A percentile compares a stretch with the other conserved stretches of the same genome.
Evolutionary conservation across 495 filamentous ascomycete species (phyloP).

Genomic region (Lasiosphaeris hirsuta): DNA sequence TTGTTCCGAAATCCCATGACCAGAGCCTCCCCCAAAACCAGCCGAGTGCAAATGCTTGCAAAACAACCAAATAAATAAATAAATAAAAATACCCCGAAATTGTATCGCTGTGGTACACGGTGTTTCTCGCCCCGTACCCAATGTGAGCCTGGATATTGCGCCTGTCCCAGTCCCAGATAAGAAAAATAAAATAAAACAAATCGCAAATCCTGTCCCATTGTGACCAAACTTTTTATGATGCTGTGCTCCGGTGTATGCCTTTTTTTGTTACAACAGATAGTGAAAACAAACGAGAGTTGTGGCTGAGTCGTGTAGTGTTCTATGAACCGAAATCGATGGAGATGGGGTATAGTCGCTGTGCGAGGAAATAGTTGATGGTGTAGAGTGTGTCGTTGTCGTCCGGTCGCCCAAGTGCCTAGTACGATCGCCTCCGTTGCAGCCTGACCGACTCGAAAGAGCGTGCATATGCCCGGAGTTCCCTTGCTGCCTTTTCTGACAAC

Average conservation of each 20-base stretch:
- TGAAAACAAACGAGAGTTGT: slow-evolving; percentile 31
- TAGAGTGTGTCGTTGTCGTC: slow-evolving; percentile 13
- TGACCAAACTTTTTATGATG: slow-evolving; percentile 49
- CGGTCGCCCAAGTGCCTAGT: slow-evolving; percentile 26
- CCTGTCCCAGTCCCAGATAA: slow-evolving; percentile 29
- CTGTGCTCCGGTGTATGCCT: slow-evolving; percentile 53
- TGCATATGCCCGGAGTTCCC: slow-evolving; percentile 80
- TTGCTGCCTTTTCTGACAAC: slow-evolving; percentile 71
- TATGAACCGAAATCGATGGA: slow-evolving; percentile 25
- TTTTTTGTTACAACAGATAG: slow-evolving; percentile 48
- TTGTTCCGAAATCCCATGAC: slow-evolving; percentile 7
- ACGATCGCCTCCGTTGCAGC: slow-evolving; percentile 49
- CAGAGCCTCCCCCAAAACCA: slow-evolving; percentile 14
- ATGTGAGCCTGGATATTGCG: slow-evolving; percentile 30
- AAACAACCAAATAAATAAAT: slow-evolving; percentile 25
- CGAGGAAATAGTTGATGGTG: slow-evolving; percentile 10
- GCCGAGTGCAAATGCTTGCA: slow-evolving; percentile 31
- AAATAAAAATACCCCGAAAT: slow-evolving; percentile 34
- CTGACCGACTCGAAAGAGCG: slow-evolving; percentile 83
- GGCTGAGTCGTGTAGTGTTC: slow-evolving; percentile 27
- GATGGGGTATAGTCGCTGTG: slow-evolving; percentile 36
- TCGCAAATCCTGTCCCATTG: slow-evolving; percentile 17
- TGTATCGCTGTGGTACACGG: slow-evolving; percentile 36
- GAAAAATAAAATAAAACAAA: slow-evolving; percentile 34
- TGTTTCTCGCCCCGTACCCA: slow-evolving; percentile 20